Conservation (phyloP, 345 rosid species). For the Salix arbutifolia region DNA sequence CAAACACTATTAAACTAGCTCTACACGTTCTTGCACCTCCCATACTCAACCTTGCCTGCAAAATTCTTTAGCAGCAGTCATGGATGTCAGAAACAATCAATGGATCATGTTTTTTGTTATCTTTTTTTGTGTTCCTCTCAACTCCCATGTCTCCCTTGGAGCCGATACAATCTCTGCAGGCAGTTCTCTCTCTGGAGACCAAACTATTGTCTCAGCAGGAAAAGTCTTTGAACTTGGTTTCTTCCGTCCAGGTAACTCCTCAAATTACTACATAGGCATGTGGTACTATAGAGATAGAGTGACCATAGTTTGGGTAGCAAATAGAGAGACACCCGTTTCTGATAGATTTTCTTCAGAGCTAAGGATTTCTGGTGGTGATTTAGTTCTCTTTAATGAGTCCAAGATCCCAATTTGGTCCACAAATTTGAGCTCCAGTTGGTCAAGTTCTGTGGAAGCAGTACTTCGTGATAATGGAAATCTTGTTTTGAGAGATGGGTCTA, state of each 20-base stretch:
- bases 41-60: not conserved
- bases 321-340: slow-evolving; percentile 53
- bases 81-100: slow-evolving; percentile 21
- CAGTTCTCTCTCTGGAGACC: slow-evolving; percentile 54
- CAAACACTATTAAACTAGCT: not conserved
- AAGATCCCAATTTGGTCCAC: slow-evolving; percentile 59
- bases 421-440: slow-evolving; percentile 31
- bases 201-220: slow-evolving; percentile 47
- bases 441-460: slow-evolving; percentile 38
- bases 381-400: slow-evolving; percentile 56
- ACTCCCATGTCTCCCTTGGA: slow-evolving; percentile 27
- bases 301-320: slow-evolving; percentile 72
- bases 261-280: slow-evolving; percentile 65
- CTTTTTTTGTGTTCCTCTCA: slow-evolving; percentile 26
- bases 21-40: not conserved
- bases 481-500: slow-evolving; percentile 35
- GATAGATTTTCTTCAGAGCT: slow-evolving; percentile 41
- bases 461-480: slow-evolving; percentile 61
- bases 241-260: slow-evolving; percentile 49
- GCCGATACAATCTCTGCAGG: slow-evolving; percentile 50
- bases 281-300: slow-evolving; percentile 45
- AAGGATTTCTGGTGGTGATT: slow-evolving; percentile 56
- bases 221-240: slow-evolving; percentile 60
- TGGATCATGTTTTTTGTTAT: slow-evolving; percentile 25
- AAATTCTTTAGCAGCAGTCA: slow-evolving; percentile 9